A percentile compares a stretch with the other conserved stretches of the same genome.
phyloP scores from a whole-genome alignment of 352 stramenopile species.

The Globisporangium megalacanthum region DNA sequence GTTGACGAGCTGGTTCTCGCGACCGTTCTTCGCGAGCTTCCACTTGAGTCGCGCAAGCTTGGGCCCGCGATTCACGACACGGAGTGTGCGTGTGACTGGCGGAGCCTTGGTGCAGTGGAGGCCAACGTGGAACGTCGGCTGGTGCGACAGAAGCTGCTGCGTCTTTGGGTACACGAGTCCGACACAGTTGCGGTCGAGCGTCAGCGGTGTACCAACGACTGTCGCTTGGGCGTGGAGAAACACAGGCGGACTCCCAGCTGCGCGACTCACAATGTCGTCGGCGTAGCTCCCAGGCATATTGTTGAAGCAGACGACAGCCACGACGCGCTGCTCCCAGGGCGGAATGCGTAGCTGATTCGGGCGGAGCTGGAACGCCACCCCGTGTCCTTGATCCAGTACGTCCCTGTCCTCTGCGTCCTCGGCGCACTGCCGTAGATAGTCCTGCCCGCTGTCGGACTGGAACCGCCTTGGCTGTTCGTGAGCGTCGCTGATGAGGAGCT shows the following conservation, averaged over 20 bases:
- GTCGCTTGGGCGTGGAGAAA: conserved; percentile 51
- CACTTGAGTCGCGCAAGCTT: conserved; percentile 50
- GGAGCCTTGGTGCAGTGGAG: conserved; percentile 35
- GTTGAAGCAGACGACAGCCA: conserved; percentile 62
- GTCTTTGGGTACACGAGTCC: conserved; percentile 36
- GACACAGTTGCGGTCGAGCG: conserved; percentile 60
- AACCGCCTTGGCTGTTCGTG: conserved; percentile 44
- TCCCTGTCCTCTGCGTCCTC: conserved; percentile 40
- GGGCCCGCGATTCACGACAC: conserved; percentile 64
- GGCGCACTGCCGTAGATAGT: conserved; percentile 36
- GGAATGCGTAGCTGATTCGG: conserved; percentile 30
- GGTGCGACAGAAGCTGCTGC: not conserved
- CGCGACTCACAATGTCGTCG: conserved; percentile 58
- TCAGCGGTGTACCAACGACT: conserved; percentile 51
- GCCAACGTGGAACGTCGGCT: conserved; percentile 46
- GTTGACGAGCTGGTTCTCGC: conserved; percentile 48
- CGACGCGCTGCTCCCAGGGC: conserved; percentile 52
- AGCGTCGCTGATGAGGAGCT: conserved; percentile 29
- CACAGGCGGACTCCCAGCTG: conserved; percentile 40
- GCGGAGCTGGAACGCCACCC: conserved; percentile 44
- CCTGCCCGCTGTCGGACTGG: conserved; percentile 42
- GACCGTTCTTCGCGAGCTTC: conserved; percentile 42
- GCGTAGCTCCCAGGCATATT: conserved; percentile 69
- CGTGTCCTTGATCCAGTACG: conserved; percentile 38
- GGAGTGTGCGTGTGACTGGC: conserved; percentile 39